Percentiles rank a stretch among this genome's conserved stretches.
Conservation (phyloP, 2,329 filamentous ascomycete genomes). For the Neopestalotiopsis sp. region DNA sequence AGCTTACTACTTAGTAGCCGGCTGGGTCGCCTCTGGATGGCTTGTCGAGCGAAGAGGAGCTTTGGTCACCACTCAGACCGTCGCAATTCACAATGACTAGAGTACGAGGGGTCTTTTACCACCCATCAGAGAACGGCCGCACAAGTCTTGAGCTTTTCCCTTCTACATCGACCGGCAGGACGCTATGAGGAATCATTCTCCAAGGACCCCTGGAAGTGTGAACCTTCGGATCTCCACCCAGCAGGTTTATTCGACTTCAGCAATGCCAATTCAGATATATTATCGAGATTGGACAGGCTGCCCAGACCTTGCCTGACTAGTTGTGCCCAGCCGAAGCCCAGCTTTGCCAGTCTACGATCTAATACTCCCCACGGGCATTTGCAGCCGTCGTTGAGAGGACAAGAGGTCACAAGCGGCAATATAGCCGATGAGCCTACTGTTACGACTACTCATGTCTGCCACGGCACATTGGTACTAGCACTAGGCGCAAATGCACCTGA, state of each 20-base stretch:
- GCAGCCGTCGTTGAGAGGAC: too few species aligned
- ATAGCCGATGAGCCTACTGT: not conserved
- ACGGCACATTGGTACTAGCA: too few species aligned
- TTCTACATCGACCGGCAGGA: not conserved
- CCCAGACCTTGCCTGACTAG: not conserved
- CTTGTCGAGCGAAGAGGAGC: too few species aligned
- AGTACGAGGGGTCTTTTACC: not conserved
- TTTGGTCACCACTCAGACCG: not conserved
- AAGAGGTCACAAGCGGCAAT: not conserved
- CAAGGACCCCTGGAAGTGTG: not conserved
- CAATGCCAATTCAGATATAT: not conserved
- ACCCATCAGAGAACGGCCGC: not conserved
- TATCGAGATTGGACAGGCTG: not conserved
- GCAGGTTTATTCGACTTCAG: not conserved
- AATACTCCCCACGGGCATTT: not conserved
- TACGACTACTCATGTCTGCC: too few species aligned
- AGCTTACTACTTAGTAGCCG: too few species aligned
- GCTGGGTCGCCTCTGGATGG: not conserved
- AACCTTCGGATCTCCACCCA: not conserved
- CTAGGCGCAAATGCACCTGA: not conserved
- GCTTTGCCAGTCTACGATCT: not conserved
- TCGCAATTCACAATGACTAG: not conserved
- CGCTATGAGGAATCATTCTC: slow-evolving; percentile 11
- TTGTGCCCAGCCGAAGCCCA: not conserved
- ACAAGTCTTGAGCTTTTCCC: not conserved